A percentile compares a stretch with the other conserved stretches of the same genome.
These are phyloP conservation scores for Sphagnum magellanicum DNA, from an alignment of 228 moss, liverwort and hornwort genomes.

Conservation along the genomic window DNA sequence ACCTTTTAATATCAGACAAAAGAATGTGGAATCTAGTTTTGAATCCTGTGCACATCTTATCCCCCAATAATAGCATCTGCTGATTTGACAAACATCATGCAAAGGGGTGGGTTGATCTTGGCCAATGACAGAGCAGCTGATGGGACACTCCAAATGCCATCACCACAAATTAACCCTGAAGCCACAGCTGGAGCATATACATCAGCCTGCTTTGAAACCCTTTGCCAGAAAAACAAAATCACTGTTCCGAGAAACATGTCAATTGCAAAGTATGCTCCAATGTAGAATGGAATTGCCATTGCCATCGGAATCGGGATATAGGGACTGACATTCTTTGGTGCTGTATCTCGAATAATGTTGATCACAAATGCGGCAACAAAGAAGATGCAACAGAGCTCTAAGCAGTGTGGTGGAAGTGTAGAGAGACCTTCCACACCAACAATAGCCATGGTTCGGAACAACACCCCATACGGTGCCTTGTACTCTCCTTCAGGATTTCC, in stretches of 20 bases:
- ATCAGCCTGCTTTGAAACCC: constrained; percentile 52
- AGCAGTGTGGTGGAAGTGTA: constrained; percentile 65
- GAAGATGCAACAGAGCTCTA: constrained; percentile 44
- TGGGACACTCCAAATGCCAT: constrained; percentile 84
- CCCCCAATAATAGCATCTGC: constrained; percentile 2
- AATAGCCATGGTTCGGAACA: constrained; percentile 74
- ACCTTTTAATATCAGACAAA: no score
- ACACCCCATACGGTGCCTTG: constrained; percentile 71
- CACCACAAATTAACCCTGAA: constrained; percentile 84
- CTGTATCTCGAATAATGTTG: constrained; percentile 47
- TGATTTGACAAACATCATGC: constrained; percentile 69
- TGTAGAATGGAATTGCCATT: constrained; percentile 90
- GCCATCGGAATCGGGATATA: constrained; percentile 91
- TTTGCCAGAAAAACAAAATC: constrained; percentile 62
- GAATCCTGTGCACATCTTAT: neutral
- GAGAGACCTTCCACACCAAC: constrained; percentile 72
- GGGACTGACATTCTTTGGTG: constrained; percentile 31
- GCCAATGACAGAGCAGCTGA: constrained; percentile 54
- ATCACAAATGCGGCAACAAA: constrained; percentile 55
- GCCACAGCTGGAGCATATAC: constrained; percentile 60
- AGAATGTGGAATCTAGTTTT: no score
- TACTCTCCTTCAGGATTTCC: constrained; percentile 54
- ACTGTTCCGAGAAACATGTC: constrained; percentile 83
- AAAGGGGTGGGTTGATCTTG: constrained; percentile 73
- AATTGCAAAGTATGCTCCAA: constrained; percentile 86